Percentiles rank a stretch among this genome's conserved stretches.
Conservation (phyloP, 2,329 filamentous ascomycete genomes). For the Neonectria neomacrospora region DNA sequence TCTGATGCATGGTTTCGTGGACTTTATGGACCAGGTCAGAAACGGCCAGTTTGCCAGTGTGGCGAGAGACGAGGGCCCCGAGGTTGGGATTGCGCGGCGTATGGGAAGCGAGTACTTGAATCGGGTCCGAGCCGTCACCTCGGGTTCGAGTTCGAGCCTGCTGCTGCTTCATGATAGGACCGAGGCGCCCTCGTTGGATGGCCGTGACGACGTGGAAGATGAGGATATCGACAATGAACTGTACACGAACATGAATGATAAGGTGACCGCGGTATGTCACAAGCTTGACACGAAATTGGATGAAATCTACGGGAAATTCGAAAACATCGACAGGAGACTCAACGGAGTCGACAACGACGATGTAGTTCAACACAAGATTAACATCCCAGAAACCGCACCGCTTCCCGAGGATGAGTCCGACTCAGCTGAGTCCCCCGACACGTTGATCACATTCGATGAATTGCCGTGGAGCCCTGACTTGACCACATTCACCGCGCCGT, state of each 20-base stretch:
- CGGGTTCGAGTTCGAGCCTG: not conserved
- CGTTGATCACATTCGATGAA: conserved; percentile 12
- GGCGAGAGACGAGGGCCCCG: not conserved
- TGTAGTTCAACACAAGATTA: not conserved
- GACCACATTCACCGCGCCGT: conserved; percentile 21
- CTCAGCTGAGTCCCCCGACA: not conserved
- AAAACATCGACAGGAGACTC: not conserved
- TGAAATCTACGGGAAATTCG: not conserved
- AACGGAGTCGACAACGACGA: not conserved
- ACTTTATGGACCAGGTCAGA: conserved; percentile 35
- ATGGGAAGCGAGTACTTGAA: conserved; percentile 24
- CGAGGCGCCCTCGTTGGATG: not conserved
- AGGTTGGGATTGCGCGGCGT: conserved; percentile 22
- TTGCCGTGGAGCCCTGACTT: conserved; percentile 25
- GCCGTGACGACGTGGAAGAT: not conserved
- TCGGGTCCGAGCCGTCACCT: conserved; percentile 2
- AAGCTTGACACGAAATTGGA: not conserved
- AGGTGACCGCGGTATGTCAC: not conserved
- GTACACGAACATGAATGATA: not conserved
- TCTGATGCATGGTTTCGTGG: conserved; percentile 36
- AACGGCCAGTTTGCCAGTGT: conserved; percentile 10
- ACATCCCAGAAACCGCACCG: not conserved
- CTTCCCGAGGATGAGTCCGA: not conserved
- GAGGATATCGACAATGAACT: not conserved
- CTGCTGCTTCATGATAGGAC: not conserved